Conservation (phyloP, 257 asterid species). For the Anisodus acutangulus region DNA sequence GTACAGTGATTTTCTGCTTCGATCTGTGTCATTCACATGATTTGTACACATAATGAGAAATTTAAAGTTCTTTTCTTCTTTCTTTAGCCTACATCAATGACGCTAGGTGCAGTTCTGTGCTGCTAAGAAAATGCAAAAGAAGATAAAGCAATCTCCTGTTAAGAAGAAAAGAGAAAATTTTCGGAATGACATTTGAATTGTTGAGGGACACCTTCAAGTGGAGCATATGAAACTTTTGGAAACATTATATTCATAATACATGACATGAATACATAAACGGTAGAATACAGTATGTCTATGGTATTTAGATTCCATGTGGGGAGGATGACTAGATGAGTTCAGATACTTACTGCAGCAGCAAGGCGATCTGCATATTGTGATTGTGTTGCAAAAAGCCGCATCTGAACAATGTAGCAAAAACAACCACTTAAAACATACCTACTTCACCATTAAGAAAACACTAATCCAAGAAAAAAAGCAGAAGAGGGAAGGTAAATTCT, state of each 20-base stretch:
- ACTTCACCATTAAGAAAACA: slow-evolving; percentile 5
- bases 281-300: neutral
- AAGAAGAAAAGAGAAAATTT: slow-evolving; percentile 18
- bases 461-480: slow-evolving; percentile 17
- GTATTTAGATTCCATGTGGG: neutral
- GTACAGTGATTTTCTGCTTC: slow-evolving; percentile 92
- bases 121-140: slow-evolving; percentile 2
- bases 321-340: slow-evolving; percentile 2
- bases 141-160: neutral
- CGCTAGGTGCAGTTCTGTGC: neutral
- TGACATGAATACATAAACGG: neutral
- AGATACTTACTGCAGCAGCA: slow-evolving; percentile 75
- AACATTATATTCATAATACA: neutral
- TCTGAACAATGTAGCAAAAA: slow-evolving; percentile 47
- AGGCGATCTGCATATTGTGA: slow-evolving; percentile 91
- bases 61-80: neutral
- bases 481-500: neutral
- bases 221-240: slow-evolving; percentile 15
- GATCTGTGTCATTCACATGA: slow-evolving; percentile 54
- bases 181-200: slow-evolving; percentile 6
- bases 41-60: slow-evolving; percentile 29
- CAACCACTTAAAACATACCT: slow-evolving; percentile 17
- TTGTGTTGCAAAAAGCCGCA: slow-evolving; percentile 88
- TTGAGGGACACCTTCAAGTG: slow-evolving; percentile 8
- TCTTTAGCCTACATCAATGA: slow-evolving; percentile 28